These are phyloP conservation scores for Apiospora arundinis DNA, from an alignment of 2,329 filamentous ascomycete genomes.

Conservation along the genomic window DNA sequence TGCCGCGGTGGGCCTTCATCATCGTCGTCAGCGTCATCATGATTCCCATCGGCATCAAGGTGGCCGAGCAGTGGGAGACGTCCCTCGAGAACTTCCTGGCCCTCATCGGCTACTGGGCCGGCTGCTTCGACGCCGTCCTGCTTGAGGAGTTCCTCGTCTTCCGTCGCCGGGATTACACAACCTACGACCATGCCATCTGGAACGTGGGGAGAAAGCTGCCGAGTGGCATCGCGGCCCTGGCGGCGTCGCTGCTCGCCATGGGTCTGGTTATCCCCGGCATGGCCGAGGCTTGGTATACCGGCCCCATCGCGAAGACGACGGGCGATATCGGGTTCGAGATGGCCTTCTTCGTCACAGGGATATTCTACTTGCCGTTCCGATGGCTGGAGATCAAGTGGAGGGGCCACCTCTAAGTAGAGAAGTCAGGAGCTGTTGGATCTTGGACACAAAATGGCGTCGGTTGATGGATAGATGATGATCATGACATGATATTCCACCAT, in stretches of 20 bases:
- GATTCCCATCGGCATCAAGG: constrained; percentile 48
- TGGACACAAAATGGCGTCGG: not conserved
- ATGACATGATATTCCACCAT: constrained; percentile 13
- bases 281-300: constrained; percentile 50
- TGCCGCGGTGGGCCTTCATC: constrained; percentile 50
- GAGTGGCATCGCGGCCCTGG: constrained; percentile 53
- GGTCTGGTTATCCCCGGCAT: constrained; percentile 52
- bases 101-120: constrained; percentile 54
- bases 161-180: constrained; percentile 49
- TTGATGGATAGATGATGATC: not conserved
- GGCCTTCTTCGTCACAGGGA: constrained; percentile 50
- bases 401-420: constrained; percentile 37
- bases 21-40: constrained; percentile 47
- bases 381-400: constrained; percentile 49
- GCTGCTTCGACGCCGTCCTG: constrained; percentile 48
- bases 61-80: constrained; percentile 46
- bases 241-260: constrained; percentile 52
- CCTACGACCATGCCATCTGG: constrained; percentile 56
- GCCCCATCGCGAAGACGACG: constrained; percentile 49
- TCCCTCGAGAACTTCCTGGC: constrained; percentile 52
- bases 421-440: too few species aligned
- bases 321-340: constrained; percentile 55
- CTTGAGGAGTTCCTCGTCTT: constrained; percentile 56
- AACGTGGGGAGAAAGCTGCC: constrained; percentile 53
- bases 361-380: constrained; percentile 56